Base-by-base conservation (phyloP, 1,284 basidiomycete species). In the Apiotrichum domesticum region DNA sequence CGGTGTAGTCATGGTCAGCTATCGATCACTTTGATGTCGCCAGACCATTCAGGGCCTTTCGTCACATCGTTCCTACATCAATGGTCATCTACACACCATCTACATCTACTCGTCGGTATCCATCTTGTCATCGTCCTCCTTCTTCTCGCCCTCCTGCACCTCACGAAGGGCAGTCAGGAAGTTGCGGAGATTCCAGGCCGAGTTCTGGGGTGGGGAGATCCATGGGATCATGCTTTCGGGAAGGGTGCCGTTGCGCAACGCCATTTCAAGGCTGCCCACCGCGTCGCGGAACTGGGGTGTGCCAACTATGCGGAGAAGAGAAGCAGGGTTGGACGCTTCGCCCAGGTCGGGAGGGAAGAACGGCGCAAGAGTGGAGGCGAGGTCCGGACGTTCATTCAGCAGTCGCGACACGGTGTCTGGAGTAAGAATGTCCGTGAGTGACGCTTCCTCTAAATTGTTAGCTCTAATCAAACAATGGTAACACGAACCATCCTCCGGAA, bases 251-350 rank as follows among this genome's bases (percentile, higher is more conserved):
- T 64, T 71, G 15, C 74, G 54, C 37, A 77, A 59, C 8, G 74
- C 75, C 54, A 71, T 70, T 51, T 77, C 75, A n/a, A 77, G 66
- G 49, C 61, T 65, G 9, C 62, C 61, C 14, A 75, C 69, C 4
- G 74, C 74, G 57, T 75, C 71, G 29, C 63, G 69, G 64, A 74
- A 73, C 56, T 76, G 74, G 3, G 73, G 72, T 1, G 72, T 66
- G 21, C 69, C 61, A 15, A 77, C 62, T 52, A 76, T 66, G n/a
- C 68, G 67, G 32, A 69, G 57, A 10, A 77, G 58, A 2, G 66
- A 42, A 0, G 63, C 61, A 2, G 69, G 63, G 14, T 44, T 41
- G 11, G 34, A 44, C n/a, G 35, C 46, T 37, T 50, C 54, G 29
- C 57, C 57, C n/a, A 74, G 61, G 35, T 63, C 65, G 10, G 67